phyloP scores from a whole-genome alignment of 805 yeast species.

The Candida tibetensis region DNA sequence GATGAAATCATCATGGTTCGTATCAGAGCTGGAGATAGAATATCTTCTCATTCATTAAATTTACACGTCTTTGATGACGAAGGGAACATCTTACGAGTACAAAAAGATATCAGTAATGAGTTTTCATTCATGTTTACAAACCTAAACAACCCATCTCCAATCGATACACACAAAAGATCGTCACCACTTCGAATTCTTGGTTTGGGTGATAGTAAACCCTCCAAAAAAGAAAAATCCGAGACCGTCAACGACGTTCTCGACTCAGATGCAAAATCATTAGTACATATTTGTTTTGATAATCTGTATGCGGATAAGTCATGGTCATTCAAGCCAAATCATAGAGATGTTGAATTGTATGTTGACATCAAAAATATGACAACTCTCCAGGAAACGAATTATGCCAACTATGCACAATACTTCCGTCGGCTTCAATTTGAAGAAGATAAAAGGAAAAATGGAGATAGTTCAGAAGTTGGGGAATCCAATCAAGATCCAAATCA shows the following conservation, averaged over 20 bases:
- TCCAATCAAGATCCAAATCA: background rate
- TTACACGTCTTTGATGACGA: conserved; percentile 37
- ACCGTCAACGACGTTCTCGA: conserved; percentile 14
- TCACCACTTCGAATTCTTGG: conserved; percentile 9
- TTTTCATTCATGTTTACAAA: conserved; percentile 35
- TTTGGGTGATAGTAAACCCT: conserved; percentile 4
- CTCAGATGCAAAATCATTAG: conserved; percentile 24
- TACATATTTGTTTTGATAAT: conserved; percentile 43
- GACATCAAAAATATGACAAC: conserved; percentile 35
- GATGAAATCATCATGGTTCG: conserved; percentile 38
- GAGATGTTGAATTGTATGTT: conserved; percentile 34
- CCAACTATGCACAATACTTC: conserved; percentile 35
- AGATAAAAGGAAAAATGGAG: conserved; percentile 6
- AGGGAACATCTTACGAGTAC: conserved; percentile 31
- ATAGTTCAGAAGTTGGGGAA: conserved; percentile 1
- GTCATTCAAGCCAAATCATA: conserved; percentile 33
- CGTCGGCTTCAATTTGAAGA: conserved; percentile 12
- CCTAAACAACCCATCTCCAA: conserved; percentile 27
- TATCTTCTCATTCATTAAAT: conserved; percentile 34
- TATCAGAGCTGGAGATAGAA: conserved; percentile 28
- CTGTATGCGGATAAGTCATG: conserved; percentile 40
- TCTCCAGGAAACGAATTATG: conserved; percentile 35
- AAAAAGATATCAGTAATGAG: conserved; percentile 30
- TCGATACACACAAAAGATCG: conserved; percentile 8
- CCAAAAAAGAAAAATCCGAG: conserved; percentile 8